phyloP scores from a whole-genome alignment of 2,329 filamentous ascomycete species.

The Albophoma yamanashiensis region DNA sequence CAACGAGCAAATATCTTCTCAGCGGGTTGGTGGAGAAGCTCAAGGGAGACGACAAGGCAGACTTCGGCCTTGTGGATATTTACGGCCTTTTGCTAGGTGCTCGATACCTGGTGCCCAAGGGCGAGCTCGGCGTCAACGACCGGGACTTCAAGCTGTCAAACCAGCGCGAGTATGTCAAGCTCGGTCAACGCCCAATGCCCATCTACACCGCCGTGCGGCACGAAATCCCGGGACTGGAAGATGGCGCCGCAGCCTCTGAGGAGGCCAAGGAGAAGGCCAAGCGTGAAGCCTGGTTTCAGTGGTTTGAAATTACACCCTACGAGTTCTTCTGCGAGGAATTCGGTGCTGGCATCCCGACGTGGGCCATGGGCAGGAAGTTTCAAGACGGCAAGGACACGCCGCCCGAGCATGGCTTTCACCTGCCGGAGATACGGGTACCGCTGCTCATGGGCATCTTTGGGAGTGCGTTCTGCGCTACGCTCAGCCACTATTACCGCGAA shows the following conservation, averaged over 20 bases:
- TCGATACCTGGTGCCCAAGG: constrained; percentile 70
- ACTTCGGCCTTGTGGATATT: constrained; percentile 85
- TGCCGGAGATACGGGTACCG: constrained; percentile 77
- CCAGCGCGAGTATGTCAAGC: constrained; percentile 64
- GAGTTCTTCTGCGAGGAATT: constrained; percentile 95
- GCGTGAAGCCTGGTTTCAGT: constrained; percentile 86
- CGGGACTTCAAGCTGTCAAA: constrained; percentile 85
- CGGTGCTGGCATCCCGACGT: constrained; percentile 83
- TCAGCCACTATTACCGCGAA: constrained; percentile 94
- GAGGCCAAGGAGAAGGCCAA: constrained; percentile 40
- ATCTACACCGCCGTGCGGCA: constrained; percentile 95
- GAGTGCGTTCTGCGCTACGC: constrained; percentile 88
- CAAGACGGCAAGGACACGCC: constrained; percentile 45
- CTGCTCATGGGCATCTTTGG: constrained; percentile 92
- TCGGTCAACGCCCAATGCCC: constrained; percentile 75
- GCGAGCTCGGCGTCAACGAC: constrained; percentile 63
- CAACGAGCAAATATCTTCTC: constrained; percentile 86
- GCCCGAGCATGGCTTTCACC: constrained; percentile 53
- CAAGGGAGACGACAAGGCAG: constrained; percentile 57
- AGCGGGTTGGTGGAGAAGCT: constrained; percentile 86
- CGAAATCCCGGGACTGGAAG: constrained; percentile 65
- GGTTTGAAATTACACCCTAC: constrained; percentile 93
- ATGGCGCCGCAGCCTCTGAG: constrained; percentile 26
- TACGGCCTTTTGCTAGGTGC: constrained; percentile 83
- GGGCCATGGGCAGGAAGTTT: constrained; percentile 82